phyloP scores from a whole-genome alignment of 1,139 yeast genomes.

The Magnusiomyces ingens region DNA sequence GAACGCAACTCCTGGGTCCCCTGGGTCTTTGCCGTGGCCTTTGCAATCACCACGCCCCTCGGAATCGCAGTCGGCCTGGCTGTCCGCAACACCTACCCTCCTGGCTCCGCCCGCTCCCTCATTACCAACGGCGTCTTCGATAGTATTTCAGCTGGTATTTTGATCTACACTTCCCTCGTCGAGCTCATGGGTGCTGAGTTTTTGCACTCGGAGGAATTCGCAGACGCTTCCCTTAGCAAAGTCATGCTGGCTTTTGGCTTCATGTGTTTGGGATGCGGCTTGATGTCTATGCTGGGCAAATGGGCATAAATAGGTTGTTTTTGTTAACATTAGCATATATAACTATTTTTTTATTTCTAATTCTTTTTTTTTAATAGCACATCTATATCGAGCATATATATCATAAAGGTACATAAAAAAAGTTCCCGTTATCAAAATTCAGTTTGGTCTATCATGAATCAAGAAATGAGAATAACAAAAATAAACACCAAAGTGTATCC shows the following conservation, averaged over 20 bases:
- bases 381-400: not conserved
- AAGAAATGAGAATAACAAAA: not conserved
- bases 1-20: conserved; percentile 44
- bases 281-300: conserved; percentile 78
- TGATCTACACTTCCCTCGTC: conserved; percentile 73
- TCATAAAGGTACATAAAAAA: not conserved
- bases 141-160: conserved; percentile 75
- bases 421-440: not conserved
- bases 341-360: too few relatives aligned
- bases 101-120: conserved; percentile 47
- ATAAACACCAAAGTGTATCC: not conserved
- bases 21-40: conserved; percentile 50
- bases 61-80: conserved; percentile 81
- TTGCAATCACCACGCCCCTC: conserved; percentile 65
- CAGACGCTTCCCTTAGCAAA: conserved; percentile 31
- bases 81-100: conserved; percentile 57
- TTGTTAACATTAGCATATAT: too few relatives aligned
- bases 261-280: conserved; percentile 53
- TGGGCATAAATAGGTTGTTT: conserved; percentile 52
- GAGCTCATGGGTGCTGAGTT: conserved; percentile 85
- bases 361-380: not conserved
- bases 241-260: conserved; percentile 35
- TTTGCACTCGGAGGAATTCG: conserved; percentile 53
- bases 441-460: too few relatives aligned
- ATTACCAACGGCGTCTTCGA: conserved; percentile 74